A percentile compares a stretch with the other conserved stretches of the same genome.
Conservation (phyloP, 805 yeast genomes). For the Suhomyces prunicola region DNA sequence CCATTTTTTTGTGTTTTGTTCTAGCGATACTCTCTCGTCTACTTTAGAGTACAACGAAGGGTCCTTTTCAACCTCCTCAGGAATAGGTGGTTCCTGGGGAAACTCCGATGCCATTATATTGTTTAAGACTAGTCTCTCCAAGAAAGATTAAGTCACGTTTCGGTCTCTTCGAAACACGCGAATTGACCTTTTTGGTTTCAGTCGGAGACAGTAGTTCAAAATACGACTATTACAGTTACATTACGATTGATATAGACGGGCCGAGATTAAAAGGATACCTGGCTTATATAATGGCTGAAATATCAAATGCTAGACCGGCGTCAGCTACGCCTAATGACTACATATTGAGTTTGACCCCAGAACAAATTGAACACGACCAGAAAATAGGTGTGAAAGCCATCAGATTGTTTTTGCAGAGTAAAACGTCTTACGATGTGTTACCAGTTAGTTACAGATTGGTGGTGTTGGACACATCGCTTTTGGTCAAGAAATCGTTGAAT, state of each 20-base stretch:
- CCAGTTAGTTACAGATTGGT: slow-evolving; percentile 93
- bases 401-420: slow-evolving; percentile 76
- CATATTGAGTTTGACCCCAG: slow-evolving; percentile 37
- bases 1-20: slow-evolving; percentile 19
- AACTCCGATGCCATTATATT: slow-evolving; percentile 10
- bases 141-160: neutral
- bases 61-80: slow-evolving; percentile 2
- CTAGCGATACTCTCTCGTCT: slow-evolving; percentile 25
- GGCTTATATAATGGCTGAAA: slow-evolving; percentile 16
- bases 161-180: neutral
- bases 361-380: slow-evolving; percentile 58
- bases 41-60: neutral
- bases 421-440: slow-evolving; percentile 92
- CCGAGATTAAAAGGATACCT: neutral
- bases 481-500: slow-evolving; percentile 86
- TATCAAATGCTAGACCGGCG: slow-evolving; percentile 16
- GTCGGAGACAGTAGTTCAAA: neutral
- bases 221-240: neutral
- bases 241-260: neutral
- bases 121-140: neutral
- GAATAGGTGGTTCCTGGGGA: slow-evolving; percentile 16
- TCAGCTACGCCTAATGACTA: slow-evolving; percentile 42
- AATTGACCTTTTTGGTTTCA: neutral
- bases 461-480: slow-evolving; percentile 86
- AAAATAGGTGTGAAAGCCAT: slow-evolving; percentile 77